Evolutionary conservation across 805 yeast genomes (phyloP).

Genomic region (Candida endomychidarum): DNA sequence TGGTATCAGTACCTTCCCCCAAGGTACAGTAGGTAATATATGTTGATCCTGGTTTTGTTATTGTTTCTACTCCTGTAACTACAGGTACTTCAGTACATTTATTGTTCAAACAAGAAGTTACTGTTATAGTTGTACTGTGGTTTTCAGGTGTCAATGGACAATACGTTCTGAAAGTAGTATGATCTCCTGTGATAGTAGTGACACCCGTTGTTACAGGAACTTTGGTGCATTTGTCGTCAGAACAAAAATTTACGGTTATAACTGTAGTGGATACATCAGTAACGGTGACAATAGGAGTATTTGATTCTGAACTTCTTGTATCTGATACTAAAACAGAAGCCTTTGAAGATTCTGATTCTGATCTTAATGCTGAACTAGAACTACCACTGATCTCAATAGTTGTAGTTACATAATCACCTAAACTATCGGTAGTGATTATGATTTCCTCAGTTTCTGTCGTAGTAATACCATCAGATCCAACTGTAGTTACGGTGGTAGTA

Average conservation of each 20-base stretch:
- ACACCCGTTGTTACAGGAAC: background rate
- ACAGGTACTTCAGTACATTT: no score
- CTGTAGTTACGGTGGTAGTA: slow-evolving; percentile 13
- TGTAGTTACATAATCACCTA: slow-evolving; percentile 1
- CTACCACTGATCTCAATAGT: background rate
- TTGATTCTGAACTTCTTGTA: background rate
- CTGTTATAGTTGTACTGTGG: no score
- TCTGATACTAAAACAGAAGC: background rate
- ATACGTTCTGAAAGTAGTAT: background rate
- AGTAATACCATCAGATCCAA: slow-evolving; percentile 9
- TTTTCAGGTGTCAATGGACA: background rate
- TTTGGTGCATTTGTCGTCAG: background rate
- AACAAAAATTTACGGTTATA: background rate
- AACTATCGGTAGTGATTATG: slow-evolving; percentile 13
- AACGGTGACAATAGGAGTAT: background rate
- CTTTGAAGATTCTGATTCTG: slow-evolving; percentile 43
- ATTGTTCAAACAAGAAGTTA: no score
- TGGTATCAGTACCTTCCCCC: no score
- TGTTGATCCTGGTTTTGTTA: no score
- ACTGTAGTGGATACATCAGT: background rate
- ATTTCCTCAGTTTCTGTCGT: slow-evolving; percentile 3
- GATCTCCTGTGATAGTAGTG: background rate
- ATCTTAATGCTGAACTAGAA: slow-evolving; percentile 25
- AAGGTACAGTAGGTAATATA: no score
- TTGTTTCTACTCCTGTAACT: no score